phyloP scores from a whole-genome alignment of 108 stramenopile genomes.

The Fragilaria crotonensis region DNA sequence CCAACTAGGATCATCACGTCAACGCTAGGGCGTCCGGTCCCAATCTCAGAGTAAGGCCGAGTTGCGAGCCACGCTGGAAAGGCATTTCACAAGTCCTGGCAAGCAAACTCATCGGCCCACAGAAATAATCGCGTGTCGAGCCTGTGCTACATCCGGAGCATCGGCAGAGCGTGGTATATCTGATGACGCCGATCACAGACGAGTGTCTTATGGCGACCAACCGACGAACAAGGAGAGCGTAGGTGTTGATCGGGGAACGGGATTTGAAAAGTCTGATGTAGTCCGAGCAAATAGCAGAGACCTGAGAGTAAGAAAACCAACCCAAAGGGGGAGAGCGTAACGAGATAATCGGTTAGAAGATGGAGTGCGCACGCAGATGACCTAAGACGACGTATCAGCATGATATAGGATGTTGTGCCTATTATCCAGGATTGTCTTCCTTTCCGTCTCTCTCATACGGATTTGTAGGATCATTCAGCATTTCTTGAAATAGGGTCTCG shows the following conservation, averaged over 20 bases:
- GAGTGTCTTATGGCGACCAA: background rate
- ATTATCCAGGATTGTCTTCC: background rate
- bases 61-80: background rate
- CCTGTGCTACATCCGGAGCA: background rate
- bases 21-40: background rate
- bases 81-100: background rate
- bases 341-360: background rate
- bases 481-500: background rate
- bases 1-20: background rate
- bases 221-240: background rate
- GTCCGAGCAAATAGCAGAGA: background rate
- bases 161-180: too few relatives aligned
- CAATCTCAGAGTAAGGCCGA: background rate
- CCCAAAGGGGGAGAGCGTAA: background rate
- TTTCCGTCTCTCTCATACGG: background rate
- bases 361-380: background rate
- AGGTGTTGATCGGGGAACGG: background rate
- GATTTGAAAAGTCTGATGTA: background rate
- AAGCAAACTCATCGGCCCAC: background rate
- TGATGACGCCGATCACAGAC: background rate
- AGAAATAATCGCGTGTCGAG: background rate
- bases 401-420: background rate
- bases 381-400: background rate
- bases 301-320: background rate
- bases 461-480: slow-evolving; percentile 1